phyloP scores from a whole-genome alignment of 768 basidiomycete genomes.

The Trametes sanguinea region DNA sequence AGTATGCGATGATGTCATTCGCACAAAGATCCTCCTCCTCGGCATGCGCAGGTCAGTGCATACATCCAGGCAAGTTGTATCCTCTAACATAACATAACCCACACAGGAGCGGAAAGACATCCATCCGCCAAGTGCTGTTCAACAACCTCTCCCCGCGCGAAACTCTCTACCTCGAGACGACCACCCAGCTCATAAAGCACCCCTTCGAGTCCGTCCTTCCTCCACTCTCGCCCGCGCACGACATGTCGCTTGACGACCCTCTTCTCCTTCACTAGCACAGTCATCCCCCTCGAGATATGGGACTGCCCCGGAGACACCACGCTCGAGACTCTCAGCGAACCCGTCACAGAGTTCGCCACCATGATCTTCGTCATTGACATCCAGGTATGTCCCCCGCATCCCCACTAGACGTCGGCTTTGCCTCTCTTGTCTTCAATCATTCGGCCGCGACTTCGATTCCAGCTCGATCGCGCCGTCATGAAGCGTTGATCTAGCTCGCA shows the following conservation, averaged over 20 bases:
- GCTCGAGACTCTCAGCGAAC: slow-evolving; percentile 72
- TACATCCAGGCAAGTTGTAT: no score
- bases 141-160: slow-evolving; percentile 80
- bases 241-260: slow-evolving; percentile 7
- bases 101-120: slow-evolving; percentile 86
- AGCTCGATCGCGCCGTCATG: no score
- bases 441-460: no score
- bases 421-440: no score
- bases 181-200: slow-evolving; percentile 73
- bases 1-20: slow-evolving; percentile 26
- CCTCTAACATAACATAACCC: no score
- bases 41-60: slow-evolving; percentile 64
- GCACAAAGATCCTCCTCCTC: slow-evolving; percentile 72
- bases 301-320: slow-evolving; percentile 89
- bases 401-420: no score
- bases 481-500: neutral
- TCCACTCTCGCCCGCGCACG: neutral
- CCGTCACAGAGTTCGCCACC: slow-evolving; percentile 77
- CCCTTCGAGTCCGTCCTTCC: slow-evolving; percentile 69
- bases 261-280: slow-evolving; percentile 66
- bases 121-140: slow-evolving; percentile 90
- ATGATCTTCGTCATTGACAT: slow-evolving; percentile 96
- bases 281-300: slow-evolving; percentile 93
- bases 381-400: slow-evolving; percentile 54
- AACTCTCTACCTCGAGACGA: slow-evolving; percentile 88